Conservation (phyloP, 495 filamentous ascomycete genomes). For the Hypoxylon crocopeplum region DNA sequence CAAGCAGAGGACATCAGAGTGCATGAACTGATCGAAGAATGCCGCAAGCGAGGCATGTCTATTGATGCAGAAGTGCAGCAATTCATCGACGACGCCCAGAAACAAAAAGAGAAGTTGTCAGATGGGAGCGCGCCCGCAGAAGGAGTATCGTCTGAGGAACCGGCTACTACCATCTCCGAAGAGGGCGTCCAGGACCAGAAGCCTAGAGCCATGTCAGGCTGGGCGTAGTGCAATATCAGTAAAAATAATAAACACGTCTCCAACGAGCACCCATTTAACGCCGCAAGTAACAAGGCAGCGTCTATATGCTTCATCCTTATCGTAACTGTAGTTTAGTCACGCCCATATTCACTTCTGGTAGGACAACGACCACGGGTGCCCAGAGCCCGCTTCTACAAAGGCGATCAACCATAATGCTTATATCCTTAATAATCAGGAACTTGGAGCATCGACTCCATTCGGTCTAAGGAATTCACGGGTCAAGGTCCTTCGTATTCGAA, state of each 20-base stretch:
- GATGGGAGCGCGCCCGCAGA: neutral
- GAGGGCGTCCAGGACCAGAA: neutral
- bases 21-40: conserved; percentile 48
- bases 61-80: conserved; percentile 34
- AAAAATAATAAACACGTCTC: neutral
- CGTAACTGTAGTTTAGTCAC: too few relatives aligned
- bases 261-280: too few relatives aligned
- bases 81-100: conserved; percentile 14
- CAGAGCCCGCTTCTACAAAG: too few relatives aligned
- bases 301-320: too few relatives aligned
- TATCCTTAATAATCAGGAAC: too few relatives aligned
- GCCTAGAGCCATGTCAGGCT: conserved; percentile 1
- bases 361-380: too few relatives aligned
- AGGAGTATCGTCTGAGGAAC: neutral
- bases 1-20: conserved; percentile 51
- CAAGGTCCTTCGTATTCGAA: too few relatives aligned
- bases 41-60: conserved; percentile 38
- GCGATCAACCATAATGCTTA: too few relatives aligned
- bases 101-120: conserved; percentile 1
- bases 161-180: neutral
- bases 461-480: too few relatives aligned
- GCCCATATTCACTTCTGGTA: too few relatives aligned
- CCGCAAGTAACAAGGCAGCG: too few relatives aligned
- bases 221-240: neutral
- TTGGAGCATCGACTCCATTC: neutral